Percentiles rank a stretch among this genome's conserved stretches.
Evolutionary conservation across 768 basidiomycete species (phyloP).

Genomic region (Filobasidium floriforme): DNA sequence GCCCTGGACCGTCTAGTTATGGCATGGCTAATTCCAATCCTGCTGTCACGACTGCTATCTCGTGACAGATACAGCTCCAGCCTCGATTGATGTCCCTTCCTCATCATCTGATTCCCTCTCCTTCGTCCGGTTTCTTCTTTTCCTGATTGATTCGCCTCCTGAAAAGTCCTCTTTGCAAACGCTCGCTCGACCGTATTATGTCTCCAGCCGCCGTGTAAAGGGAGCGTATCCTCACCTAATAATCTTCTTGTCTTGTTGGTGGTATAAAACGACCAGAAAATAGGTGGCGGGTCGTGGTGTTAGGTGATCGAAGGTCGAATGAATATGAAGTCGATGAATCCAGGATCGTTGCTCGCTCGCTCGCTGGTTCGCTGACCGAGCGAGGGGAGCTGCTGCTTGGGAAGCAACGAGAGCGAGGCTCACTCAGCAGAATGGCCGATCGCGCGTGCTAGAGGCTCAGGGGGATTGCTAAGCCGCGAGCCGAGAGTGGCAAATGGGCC

Average conservation of each 20-base stretch:
- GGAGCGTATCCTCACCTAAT: not conserved
- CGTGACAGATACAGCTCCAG: no score
- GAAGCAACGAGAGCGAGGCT: no score
- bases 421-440: no score
- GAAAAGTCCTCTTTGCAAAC: not conserved
- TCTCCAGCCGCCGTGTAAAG: not conserved
- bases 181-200: not conserved
- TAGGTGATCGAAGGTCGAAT: not conserved
- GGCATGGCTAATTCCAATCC: no score
- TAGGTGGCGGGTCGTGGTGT: not conserved
- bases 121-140: not conserved
- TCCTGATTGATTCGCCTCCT: not conserved
- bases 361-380: not conserved
- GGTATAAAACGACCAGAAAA: not conserved
- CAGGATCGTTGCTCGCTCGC: not conserved
- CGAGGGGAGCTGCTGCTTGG: no score
- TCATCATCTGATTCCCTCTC: no score
- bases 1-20: no score
- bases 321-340: not conserved
- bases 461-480: no score
- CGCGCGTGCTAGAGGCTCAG: no score
- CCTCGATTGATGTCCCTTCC: no score
- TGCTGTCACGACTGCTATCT: no score
- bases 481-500: no score
- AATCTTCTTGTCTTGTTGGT: constrained; percentile 5